A percentile compares a stretch with the other conserved stretches of the same genome.
Evolutionary conservation across 345 rosid species (phyloP).

Genomic region (Brassica juncea): DNA sequence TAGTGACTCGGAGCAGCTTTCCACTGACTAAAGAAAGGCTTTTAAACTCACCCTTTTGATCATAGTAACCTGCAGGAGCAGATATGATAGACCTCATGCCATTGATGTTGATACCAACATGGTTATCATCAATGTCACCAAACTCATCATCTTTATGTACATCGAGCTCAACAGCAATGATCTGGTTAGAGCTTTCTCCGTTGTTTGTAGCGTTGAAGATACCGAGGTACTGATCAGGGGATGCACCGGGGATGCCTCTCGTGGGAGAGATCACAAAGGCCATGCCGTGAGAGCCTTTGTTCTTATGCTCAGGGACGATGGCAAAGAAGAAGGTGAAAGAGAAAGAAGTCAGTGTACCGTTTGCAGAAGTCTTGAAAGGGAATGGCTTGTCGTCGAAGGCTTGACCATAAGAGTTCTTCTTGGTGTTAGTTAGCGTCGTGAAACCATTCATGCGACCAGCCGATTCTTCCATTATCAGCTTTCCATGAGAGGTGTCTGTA

Average conservation of each 20-base stretch:
- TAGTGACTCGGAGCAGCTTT: constrained; percentile 40
- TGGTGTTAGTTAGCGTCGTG: constrained; percentile 16
- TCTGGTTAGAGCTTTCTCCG: neutral
- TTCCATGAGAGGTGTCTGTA: neutral
- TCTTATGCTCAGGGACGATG: constrained; percentile 1
- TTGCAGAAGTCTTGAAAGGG: constrained; percentile 16
- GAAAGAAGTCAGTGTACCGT: neutral
- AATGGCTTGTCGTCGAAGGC: neutral
- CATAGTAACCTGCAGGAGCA: constrained; percentile 46
- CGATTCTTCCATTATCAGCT: neutral
- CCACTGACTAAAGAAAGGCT: constrained; percentile 45
- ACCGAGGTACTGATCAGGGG: constrained; percentile 18
- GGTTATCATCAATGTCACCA: constrained; percentile 41
- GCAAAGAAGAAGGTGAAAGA: constrained; percentile 24
- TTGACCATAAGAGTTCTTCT: constrained; percentile 23
- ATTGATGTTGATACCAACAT: constrained; percentile 61
- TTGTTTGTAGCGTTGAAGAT: constrained; percentile 3
- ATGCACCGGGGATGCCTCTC: constrained; percentile 24
- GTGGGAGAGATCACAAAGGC: constrained; percentile 36
- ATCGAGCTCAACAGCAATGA: constrained; percentile 29
- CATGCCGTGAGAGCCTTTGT: constrained; percentile 32
- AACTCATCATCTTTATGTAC: constrained; percentile 31
- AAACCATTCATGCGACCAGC: neutral
- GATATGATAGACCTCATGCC: constrained; percentile 41
- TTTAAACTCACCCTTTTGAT: constrained; percentile 17